Base-by-base conservation (phyloP, 805 yeast species). In the Limtongia smithiae region DNA sequence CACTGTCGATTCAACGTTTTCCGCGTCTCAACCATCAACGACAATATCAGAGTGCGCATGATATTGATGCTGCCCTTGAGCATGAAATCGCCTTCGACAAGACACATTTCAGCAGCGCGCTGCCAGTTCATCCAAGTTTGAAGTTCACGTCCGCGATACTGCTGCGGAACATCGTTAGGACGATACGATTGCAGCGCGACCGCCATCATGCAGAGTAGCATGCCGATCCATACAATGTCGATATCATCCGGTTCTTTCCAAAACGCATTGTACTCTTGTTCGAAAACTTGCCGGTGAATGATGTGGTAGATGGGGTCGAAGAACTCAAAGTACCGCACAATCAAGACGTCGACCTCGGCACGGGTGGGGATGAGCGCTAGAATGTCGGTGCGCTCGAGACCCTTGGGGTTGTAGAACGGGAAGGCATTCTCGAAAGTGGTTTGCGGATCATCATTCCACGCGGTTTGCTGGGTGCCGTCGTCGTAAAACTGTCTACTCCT, bases 211-310 rank as follows among this genome's bases (percentile, higher is more conserved):
- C 66, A 62, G 8, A 65, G 49, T 9, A 65, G 45, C 48, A 57
- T 51, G 0, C 65, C 60, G 1, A 65, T 56, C 66, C 66, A 65
- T 27, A 64, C 56, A 15, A 64, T 42, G 33, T 65, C 67, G 1
- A 60, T 45, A 11, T 52, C 42, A 8, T 50, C 59, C 4, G 66
- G 65, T 28, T 59, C 53, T 2, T 27, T 40, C 67, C 68, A 65
- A 44, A 65, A 65, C n/a, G 44, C 47, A 8, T 57, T 53, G 41
- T 61, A 65, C 28, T 55, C 53, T 20, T 39, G 46, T 41, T 60
- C 58, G 43, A 65, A 65, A n/a, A 61, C 45, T 8, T 63, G 63
- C 37, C 57, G 48, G 51, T 65, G 67, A 11, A 65, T 42, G 14
- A 65, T 41, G 32, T 60, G 61, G 25, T 60, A 43, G 2, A 62